Conservation (phyloP, 169 alveolate genomes). For the Babesia caballi region DNA sequence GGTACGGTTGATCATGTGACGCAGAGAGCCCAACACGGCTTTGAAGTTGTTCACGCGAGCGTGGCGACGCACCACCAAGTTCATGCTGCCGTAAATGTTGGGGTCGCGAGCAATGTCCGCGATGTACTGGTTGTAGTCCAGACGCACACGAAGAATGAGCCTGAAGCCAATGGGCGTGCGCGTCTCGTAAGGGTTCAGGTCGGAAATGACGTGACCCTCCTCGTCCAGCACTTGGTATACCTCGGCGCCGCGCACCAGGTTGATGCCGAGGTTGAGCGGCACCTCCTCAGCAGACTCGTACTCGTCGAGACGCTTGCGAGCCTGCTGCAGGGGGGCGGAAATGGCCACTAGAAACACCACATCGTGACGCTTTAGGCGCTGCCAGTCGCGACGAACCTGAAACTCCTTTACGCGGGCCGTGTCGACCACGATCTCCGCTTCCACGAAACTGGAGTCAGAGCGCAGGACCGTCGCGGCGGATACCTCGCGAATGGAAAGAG, state of each 20-base stretch:
- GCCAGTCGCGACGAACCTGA: constrained; percentile 59
- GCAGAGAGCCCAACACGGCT: constrained; percentile 81
- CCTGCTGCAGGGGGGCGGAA: constrained; percentile 38
- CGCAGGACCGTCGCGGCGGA: constrained; percentile 16
- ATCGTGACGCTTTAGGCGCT: constrained; percentile 41
- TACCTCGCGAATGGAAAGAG: constrained; percentile 2
- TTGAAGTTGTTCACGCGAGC: constrained; percentile 87
- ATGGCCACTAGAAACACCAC: constrained; percentile 39
- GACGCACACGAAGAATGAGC: constrained; percentile 70
- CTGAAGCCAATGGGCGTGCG: constrained; percentile 67
- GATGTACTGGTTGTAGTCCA: constrained; percentile 81
- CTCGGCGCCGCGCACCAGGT: constrained; percentile 60
- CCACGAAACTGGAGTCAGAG: constrained; percentile 20
- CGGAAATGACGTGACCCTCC: constrained; percentile 65
- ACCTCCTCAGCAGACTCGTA: constrained; percentile 49
- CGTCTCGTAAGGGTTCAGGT: constrained; percentile 66
- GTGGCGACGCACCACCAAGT: constrained; percentile 83
- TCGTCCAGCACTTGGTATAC: constrained; percentile 60
- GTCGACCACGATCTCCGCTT: constrained; percentile 43
- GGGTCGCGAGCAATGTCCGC: constrained; percentile 76
- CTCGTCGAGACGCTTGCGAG: constrained; percentile 16
- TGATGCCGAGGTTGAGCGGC: constrained; percentile 42
- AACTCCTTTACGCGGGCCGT: constrained; percentile 37
- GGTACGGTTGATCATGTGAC: constrained; percentile 76
- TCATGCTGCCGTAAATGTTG: constrained; percentile 79